Evolutionary conservation across 805 yeast genomes (phyloP).

Genomic region (Sugiyamaella americana): DNA sequence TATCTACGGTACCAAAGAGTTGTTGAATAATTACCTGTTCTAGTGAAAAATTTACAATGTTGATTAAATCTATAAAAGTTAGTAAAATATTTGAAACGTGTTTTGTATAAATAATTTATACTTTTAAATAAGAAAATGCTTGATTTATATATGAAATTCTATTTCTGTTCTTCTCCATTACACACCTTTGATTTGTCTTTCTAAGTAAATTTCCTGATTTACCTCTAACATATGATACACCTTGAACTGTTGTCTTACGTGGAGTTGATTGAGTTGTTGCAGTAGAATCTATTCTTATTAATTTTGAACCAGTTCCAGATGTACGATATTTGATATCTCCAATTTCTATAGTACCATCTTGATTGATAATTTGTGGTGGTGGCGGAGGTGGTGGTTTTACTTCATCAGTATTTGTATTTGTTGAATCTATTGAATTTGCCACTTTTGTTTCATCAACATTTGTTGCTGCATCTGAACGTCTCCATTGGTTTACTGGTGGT

Average conservation of each 20-base stretch:
- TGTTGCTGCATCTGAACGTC: background rate
- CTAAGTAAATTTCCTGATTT: conserved; percentile 17
- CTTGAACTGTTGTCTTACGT: conserved; percentile 22
- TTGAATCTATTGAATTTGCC: background rate
- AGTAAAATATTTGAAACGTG: background rate
- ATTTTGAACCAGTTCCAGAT: conserved; percentile 21
- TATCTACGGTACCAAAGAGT: no score
- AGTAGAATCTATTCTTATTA: conserved; percentile 15
- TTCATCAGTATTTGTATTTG: background rate
- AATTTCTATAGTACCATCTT: conserved; percentile 17
- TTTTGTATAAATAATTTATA: no score
- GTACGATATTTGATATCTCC: conserved; percentile 23
- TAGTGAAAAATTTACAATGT: conserved; percentile 28
- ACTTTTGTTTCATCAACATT: background rate
- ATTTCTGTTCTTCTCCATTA: no score
- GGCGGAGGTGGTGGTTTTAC: background rate
- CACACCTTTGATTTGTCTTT: background rate
- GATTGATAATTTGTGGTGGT: background rate
- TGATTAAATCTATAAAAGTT: conserved; percentile 12
- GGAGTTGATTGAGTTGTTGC: conserved; percentile 14
- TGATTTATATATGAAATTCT: no score
- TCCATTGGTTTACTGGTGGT: background rate
- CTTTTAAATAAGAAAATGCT: no score
- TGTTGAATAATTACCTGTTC: conserved; percentile 22
- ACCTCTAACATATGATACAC: conserved; percentile 23